These are phyloP conservation scores for Tetraselmis chui DNA, from an alignment of 139 green algal species.

Conservation along the genomic window DNA sequence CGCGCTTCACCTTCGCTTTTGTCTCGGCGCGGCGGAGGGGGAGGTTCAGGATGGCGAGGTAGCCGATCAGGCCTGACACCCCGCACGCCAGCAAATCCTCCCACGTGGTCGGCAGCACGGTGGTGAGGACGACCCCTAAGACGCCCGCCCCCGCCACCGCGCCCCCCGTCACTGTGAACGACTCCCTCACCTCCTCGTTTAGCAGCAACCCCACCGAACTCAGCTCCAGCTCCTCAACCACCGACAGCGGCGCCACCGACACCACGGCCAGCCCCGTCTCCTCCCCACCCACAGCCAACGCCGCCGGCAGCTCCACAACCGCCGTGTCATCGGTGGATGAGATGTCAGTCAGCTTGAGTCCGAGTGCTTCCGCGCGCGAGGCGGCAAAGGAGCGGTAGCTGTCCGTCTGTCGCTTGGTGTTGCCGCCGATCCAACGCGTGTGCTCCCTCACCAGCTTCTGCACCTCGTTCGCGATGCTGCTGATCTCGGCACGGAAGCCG, in stretches of 20 bases:
- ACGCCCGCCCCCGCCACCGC: conserved; percentile 37
- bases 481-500: conserved; percentile 13
- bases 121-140: conserved; percentile 48
- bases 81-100: conserved; percentile 76
- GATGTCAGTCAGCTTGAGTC: neutral
- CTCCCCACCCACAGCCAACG: too few species aligned
- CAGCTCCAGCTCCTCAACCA: conserved; percentile 43
- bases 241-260: conserved; percentile 13
- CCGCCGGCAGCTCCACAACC: too few species aligned
- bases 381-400: conserved; percentile 42
- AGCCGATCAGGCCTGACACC: conserved; percentile 47
- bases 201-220: conserved; percentile 43
- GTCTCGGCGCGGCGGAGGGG: conserved; percentile 68
- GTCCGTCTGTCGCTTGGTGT: conserved; percentile 57
- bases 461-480: conserved; percentile 20
- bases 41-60: conserved; percentile 75
- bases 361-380: neutral
- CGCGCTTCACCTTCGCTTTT: conserved; percentile 70
- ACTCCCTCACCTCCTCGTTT: conserved; percentile 74
- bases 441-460: conserved; percentile 52
- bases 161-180: conserved; percentile 57
- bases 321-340: too few species aligned
- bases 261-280: neutral
- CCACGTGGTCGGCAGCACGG: conserved; percentile 51
- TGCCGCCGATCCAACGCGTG: conserved; percentile 60